Evolutionary conservation across 2,329 filamentous ascomycete species (phyloP).

Genomic region (Fonsecaea monophora): DNA sequence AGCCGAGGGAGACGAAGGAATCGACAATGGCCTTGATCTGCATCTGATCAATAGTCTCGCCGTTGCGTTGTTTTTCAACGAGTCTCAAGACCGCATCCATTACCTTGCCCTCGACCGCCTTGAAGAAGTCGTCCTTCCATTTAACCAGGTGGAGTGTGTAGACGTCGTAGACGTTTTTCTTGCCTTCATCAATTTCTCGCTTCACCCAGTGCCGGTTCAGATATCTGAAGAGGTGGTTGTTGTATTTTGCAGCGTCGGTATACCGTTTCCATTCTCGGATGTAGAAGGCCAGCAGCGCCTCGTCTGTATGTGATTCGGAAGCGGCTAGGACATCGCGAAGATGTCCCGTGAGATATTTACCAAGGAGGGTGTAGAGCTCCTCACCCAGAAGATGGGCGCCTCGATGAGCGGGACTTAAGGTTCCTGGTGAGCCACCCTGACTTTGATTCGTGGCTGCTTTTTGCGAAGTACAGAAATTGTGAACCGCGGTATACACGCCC

Average conservation of each 20-base stretch:
- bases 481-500: slow-evolving; percentile 71
- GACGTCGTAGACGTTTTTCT: slow-evolving; percentile 97
- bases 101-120: slow-evolving; percentile 80
- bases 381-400: slow-evolving; percentile 88
- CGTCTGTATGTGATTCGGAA: slow-evolving; percentile 82
- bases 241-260: slow-evolving; percentile 93
- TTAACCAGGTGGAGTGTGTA: slow-evolving; percentile 96
- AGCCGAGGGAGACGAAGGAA: slow-evolving; percentile 90
- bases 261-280: slow-evolving; percentile 97
- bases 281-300: slow-evolving; percentile 89
- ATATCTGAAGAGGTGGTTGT: slow-evolving; percentile 95
- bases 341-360: slow-evolving; percentile 80
- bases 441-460: slow-evolving; percentile 71
- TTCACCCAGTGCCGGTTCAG: slow-evolving; percentile 99
- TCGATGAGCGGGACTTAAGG: slow-evolving; percentile 22
- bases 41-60: slow-evolving; percentile 94
- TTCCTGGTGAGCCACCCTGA: slow-evolving; percentile 1
- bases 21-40: slow-evolving; percentile 98
- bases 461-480: slow-evolving; percentile 99
- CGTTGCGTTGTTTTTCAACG: slow-evolving; percentile 95
- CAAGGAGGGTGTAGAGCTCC: slow-evolving; percentile 91
- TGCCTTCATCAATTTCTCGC: slow-evolving; percentile 97
- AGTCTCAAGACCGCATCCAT: slow-evolving; percentile 95
- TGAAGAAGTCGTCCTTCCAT: slow-evolving; percentile 92
- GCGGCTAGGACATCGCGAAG: slow-evolving; percentile 72